A percentile compares a stretch with the other conserved stretches of the same genome.
Conservation (phyloP, 352 stramenopile species). For the Globisporangium parvum region DNA sequence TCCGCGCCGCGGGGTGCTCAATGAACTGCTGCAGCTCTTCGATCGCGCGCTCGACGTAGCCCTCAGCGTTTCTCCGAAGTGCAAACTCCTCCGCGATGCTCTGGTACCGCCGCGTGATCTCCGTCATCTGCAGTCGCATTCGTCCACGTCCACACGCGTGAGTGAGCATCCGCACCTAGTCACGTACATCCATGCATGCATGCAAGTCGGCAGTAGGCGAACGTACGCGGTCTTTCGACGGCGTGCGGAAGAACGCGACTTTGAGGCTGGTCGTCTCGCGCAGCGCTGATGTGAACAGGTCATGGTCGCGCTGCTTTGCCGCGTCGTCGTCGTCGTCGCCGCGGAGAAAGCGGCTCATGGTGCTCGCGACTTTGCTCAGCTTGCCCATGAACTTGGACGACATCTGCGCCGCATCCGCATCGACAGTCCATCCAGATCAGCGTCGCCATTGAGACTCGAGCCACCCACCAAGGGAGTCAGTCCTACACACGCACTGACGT, state of each 20-base stretch:
- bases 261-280: conserved; percentile 51
- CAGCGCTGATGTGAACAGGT: conserved; percentile 38
- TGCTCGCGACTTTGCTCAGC: conserved; percentile 58
- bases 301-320: conserved; percentile 22
- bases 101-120: conserved; percentile 71
- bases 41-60: conserved; percentile 64
- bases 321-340: conserved; percentile 49
- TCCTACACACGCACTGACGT: neutral
- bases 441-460: too few relatives aligned
- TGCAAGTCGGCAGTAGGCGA: neutral
- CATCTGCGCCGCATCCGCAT: conserved; percentile 13
- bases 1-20: conserved; percentile 57
- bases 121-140: conserved; percentile 41
- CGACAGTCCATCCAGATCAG: neutral
- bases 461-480: neutral
- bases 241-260: conserved; percentile 59
- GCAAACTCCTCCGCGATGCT: conserved; percentile 62
- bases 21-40: conserved; percentile 74
- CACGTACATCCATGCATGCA: neutral
- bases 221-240: conserved; percentile 55
- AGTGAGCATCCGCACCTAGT: too few relatives aligned
- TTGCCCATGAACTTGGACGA: conserved; percentile 79
- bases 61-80: conserved; percentile 52
- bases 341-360: conserved; percentile 49
- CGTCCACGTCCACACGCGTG: neutral